Base-by-base conservation (phyloP, 306 rosid genomes). In the Trifolium subterraneum region DNA sequence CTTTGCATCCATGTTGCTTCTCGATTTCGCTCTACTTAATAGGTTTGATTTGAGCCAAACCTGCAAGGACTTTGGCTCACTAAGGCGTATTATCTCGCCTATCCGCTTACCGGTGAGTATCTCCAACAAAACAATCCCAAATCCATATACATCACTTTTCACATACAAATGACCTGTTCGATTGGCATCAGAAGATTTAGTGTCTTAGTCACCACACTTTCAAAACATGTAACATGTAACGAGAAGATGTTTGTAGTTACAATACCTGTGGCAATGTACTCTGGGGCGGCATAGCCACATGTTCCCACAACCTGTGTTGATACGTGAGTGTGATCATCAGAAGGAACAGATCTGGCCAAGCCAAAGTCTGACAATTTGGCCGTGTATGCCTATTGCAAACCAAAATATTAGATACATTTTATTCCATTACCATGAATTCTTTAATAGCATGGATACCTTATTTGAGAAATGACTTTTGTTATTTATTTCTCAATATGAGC, bases 311-410 rank as follows among this genome's bases (percentile, higher is more conserved):
- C 80, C 35, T 75, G 77, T 71, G 98, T 93, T 59, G 98, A 74
- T 61, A 93, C 83, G 10, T 93, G 98, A 35, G 87, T 81, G 66
- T 70, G 79, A 83, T 88, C 92, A 15, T 50, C 88, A 13, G 92
- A 86, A 74, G 95, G 87, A 82, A 84, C 81, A 66, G 65, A 22
- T 67, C 81, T 94, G 19, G 96, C 98, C 83, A 90, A 85, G 67
- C 99, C 99, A 75, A 94, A 92, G 85, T 92, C 99, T 0, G 99
- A 74, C 71, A 94, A 72, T 87, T 90, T 92, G 23, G 88, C 89
- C 1, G 47, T 84, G 36, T 84, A 92, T 9, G 80, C 77, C 99
- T 94, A 87, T 76, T 80, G 55, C 38, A 56, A 51, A 69, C 64
- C 76, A 19, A 58, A 63, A 71, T 6, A 75, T 74, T 60, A 67